These are phyloP conservation scores for Neurospora sp. DNA, from an alignment of 495 filamentous ascomycete species.

Conservation along the genomic window DNA sequence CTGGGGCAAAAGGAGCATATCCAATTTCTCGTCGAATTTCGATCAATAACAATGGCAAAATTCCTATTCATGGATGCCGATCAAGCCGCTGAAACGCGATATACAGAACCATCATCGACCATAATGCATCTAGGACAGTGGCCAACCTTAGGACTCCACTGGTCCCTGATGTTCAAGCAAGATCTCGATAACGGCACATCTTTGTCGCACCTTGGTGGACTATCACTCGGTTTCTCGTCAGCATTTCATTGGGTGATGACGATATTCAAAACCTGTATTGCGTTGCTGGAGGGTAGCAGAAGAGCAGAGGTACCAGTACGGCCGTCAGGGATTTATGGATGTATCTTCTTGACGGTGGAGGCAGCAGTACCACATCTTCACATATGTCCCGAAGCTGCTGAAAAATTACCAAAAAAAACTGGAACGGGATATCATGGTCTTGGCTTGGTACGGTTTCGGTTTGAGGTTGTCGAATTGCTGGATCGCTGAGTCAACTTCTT, in stretches of 20 bases:
- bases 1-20: neutral
- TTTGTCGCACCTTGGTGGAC: neutral
- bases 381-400: neutral
- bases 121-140: neutral
- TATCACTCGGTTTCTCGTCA: neutral
- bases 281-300: neutral
- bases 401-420: neutral
- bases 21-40: neutral
- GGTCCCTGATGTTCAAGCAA: neutral
- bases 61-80: neutral
- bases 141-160: neutral
- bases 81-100: neutral
- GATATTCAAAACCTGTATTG: neutral
- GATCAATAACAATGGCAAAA: neutral
- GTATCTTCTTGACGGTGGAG: neutral
- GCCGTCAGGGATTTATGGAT: neutral
- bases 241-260: neutral
- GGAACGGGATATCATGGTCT: neutral
- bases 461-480: neutral
- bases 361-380: neutral
- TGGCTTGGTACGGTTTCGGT: neutral
- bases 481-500: neutral
- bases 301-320: neutral
- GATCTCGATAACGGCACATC: neutral
- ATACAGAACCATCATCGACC: neutral